Evolutionary conservation across 1,284 basidiomycete species (phyloP).

Genomic region (Cronartium quercuum): DNA sequence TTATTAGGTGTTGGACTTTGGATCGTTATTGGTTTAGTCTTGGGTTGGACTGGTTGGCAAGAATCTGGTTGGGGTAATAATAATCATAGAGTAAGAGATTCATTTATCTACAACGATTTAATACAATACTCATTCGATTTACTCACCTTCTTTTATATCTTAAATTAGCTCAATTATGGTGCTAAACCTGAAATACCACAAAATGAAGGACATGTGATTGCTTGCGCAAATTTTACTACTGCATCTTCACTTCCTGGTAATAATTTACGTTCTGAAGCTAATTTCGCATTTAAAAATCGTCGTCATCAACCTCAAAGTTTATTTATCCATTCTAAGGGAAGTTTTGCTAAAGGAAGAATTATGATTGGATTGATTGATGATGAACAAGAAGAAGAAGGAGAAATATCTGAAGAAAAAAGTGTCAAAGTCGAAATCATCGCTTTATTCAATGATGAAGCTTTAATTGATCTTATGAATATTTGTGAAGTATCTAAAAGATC

Average conservation of each 20-base stretch:
- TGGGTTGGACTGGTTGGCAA: slow-evolving; percentile 31
- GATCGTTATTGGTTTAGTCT: slow-evolving; percentile 26
- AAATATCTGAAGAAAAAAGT: not conserved
- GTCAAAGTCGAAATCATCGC: slow-evolving; percentile 16
- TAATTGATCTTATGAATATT: slow-evolving; percentile 29
- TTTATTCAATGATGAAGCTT: slow-evolving; percentile 22
- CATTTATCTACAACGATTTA: no score
- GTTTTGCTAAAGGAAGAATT: slow-evolving; percentile 34
- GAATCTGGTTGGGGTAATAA: slow-evolving; percentile 22
- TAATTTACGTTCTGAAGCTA: no score
- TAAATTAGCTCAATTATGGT: slow-evolving; percentile 23
- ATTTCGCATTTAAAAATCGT: no score
- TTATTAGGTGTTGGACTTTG: slow-evolving; percentile 23
- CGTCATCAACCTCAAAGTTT: not conserved
- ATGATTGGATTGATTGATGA: slow-evolving; percentile 7
- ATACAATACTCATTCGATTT: not conserved
- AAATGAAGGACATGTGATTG: slow-evolving; percentile 6
- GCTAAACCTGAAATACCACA: slow-evolving; percentile 30
- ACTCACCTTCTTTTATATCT: not conserved
- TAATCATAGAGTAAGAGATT: slow-evolving; percentile 2
- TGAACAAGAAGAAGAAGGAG: not conserved
- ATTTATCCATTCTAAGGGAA: slow-evolving; percentile 30
- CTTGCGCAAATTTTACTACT: slow-evolving; percentile 18
- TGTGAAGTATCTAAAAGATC: slow-evolving; percentile 7
- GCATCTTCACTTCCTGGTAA: no score